Evolutionary conservation across 768 basidiomycete species (phyloP).

Genomic region (Lactifluus subvellereus): DNA sequence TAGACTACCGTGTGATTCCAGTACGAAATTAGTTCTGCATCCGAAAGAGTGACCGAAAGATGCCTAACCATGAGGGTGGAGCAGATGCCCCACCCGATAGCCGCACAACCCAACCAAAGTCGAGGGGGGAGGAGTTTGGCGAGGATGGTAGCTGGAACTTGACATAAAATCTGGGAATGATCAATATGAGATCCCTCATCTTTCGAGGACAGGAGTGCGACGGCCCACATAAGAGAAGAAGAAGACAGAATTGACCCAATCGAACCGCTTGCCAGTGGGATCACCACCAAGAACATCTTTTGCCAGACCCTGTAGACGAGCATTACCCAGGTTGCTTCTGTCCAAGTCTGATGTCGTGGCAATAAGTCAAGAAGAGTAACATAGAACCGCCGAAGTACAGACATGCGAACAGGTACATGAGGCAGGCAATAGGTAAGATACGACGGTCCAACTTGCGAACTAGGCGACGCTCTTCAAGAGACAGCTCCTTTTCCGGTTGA

Average conservation of each 20-base stretch:
- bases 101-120: conserved; percentile 57
- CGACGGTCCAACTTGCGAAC: conserved; percentile 60
- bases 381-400: conserved; percentile 28
- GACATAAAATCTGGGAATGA: conserved; percentile 51
- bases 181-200: neutral
- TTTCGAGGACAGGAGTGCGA: neutral
- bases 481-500: neutral
- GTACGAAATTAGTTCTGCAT: neutral
- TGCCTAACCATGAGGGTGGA: conserved; percentile 61
- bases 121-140: conserved; percentile 68
- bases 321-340: conserved; percentile 75
- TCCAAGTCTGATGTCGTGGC: conserved; percentile 44
- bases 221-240: conserved; percentile 67
- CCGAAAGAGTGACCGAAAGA: neutral
- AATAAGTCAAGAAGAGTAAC: neutral
- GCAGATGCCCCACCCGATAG: conserved; percentile 70
- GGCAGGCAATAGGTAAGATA: conserved; percentile 64
- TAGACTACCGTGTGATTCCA: conserved; percentile 38
- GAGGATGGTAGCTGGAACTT: conserved; percentile 57
- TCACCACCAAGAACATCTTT: conserved; percentile 62
- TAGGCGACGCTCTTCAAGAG: conserved; percentile 45
- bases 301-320: conserved; percentile 65
- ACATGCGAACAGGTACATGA: conserved; percentile 78
- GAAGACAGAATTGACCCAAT: conserved; percentile 73
- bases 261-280: conserved; percentile 60